Base-by-base conservation (phyloP, 768 basidiomycete genomes). In the Leccinum longicurvipes region DNA sequence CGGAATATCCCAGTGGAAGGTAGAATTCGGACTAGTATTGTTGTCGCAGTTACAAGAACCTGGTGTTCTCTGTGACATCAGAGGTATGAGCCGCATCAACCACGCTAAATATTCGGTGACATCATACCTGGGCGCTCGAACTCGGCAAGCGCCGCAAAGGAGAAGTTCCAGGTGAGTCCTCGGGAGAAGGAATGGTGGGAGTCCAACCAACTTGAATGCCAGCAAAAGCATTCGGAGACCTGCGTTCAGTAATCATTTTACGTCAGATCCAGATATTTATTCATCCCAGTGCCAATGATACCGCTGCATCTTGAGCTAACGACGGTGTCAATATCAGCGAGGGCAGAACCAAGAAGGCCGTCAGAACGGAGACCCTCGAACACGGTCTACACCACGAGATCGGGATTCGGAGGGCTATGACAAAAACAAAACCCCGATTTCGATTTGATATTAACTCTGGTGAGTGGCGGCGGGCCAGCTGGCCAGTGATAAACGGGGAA, bases 91-190 rank as follows among this genome's bases (percentile, higher is more conserved):
- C 46, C 34, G 17, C 47, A 50, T 46, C 55, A 50, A 50, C 56
- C 11, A 48, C 48, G 19, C 10, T 25, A 9, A 41, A 23, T n/a
- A 17, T 9, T 7, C 12, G 7, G 41, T 6, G 39, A 19, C 39
- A 50, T 21, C 10, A 23, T 54, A 28, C 23, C 0, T 2, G 2
- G 44, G 41, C 42, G 39, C 19, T 41, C n/a, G 39, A 41, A 11
- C 19, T 82, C 82, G 86, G 71, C 83, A 86, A 32, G 79, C 75
- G 21, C 83, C 83, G 59, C 85, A 86, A 71, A 67, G 2, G 74
- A 48, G 6, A 39, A 11, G n/a, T n/a, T n/a, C n/a, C n/a, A n/a
- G n/a, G n/a, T n/a, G n/a, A 39, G 39, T 39, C 19, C 39, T 41
- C 39, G 39, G 39, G 6, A 19, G 39, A 41, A 41, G n/a, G n/a